Conservation (phyloP, 805 yeast genomes). For the Starmerella riodocensis region DNA sequence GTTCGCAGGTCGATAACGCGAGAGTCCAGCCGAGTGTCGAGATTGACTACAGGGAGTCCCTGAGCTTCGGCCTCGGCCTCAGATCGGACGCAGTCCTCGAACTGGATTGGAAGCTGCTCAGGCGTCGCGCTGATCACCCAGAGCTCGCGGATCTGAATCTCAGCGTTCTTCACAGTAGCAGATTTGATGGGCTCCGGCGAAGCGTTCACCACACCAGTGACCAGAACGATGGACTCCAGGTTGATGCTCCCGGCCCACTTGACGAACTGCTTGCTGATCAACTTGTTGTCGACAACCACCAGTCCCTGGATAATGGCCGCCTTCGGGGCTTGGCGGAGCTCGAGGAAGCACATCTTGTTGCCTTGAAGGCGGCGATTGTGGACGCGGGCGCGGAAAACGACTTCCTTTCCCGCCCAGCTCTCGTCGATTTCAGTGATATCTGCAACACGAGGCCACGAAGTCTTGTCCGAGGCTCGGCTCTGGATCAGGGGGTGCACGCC, state of each 20-base stretch:
- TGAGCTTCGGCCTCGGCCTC: conserved; percentile 73
- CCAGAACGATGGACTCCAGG: conserved; percentile 83
- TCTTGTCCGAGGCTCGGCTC: conserved; percentile 41
- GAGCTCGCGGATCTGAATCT: conserved; percentile 63
- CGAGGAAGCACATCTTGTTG: conserved; percentile 80
- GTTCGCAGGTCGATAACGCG: conserved; percentile 96
- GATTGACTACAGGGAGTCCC: conserved; percentile 84
- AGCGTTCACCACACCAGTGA: conserved; percentile 70
- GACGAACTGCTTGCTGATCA: conserved; percentile 84
- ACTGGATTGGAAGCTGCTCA: conserved; percentile 77
- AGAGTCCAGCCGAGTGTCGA: conserved; percentile 89
- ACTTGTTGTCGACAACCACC: conserved; percentile 57
- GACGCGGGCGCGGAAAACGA: conserved; percentile 83
- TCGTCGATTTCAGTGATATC: conserved; percentile 41
- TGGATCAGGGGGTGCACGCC: conserved; percentile 84
- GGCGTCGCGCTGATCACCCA: conserved; percentile 78
- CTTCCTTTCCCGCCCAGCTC: conserved; percentile 56
- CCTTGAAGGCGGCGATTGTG: conserved; percentile 93
- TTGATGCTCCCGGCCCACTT: conserved; percentile 84
- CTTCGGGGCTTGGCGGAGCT: conserved; percentile 80
- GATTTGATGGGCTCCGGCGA: conserved; percentile 79
- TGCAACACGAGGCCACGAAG: conserved; percentile 47
- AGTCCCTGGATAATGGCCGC: conserved; percentile 59
- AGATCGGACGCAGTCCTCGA: conserved; percentile 93
- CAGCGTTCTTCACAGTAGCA: conserved; percentile 83